phyloP scores from a whole-genome alignment of 2,329 filamentous ascomycete genomes.

The Didymella lethalis region DNA sequence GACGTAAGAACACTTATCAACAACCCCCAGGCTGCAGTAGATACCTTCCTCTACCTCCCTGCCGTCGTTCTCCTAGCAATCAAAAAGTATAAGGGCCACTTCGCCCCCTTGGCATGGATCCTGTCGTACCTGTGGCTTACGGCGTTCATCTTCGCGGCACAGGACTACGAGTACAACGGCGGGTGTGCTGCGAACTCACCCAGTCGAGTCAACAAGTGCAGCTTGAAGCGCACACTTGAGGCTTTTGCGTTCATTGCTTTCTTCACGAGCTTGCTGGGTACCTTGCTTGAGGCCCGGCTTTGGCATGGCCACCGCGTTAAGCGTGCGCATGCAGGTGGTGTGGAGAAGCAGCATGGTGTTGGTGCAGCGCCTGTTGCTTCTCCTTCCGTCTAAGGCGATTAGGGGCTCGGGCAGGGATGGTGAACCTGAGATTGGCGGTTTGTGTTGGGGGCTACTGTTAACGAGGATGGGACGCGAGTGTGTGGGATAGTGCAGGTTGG shows the following conservation, averaged over 20 bases:
- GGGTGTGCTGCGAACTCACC: conserved; percentile 24
- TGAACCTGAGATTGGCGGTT: background rate
- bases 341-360: conserved; percentile 14
- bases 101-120: conserved; percentile 28
- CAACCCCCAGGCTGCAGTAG: conserved; percentile 21
- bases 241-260: conserved; percentile 39
- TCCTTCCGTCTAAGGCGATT: background rate
- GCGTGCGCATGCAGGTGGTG: background rate
- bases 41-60: conserved; percentile 27
- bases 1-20: background rate
- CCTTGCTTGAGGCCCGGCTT: conserved; percentile 27
- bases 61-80: conserved; percentile 22
- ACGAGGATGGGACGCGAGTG: background rate
- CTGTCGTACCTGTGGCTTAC: conserved; percentile 39
- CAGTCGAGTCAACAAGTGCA: conserved; percentile 21
- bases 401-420: background rate
- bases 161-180: conserved; percentile 31
- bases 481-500: background rate
- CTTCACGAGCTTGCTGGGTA: conserved; percentile 31
- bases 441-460: background rate
- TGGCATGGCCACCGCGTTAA: conserved; percentile 29
- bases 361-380: background rate
- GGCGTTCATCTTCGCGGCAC: conserved; percentile 34
- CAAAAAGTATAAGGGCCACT: conserved; percentile 34
- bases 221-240: conserved; percentile 31